A percentile compares a stretch with the other conserved stretches of the same genome.
phyloP scores from a whole-genome alignment of 2,329 filamentous ascomycete species.

The Diaporthe batatas region DNA sequence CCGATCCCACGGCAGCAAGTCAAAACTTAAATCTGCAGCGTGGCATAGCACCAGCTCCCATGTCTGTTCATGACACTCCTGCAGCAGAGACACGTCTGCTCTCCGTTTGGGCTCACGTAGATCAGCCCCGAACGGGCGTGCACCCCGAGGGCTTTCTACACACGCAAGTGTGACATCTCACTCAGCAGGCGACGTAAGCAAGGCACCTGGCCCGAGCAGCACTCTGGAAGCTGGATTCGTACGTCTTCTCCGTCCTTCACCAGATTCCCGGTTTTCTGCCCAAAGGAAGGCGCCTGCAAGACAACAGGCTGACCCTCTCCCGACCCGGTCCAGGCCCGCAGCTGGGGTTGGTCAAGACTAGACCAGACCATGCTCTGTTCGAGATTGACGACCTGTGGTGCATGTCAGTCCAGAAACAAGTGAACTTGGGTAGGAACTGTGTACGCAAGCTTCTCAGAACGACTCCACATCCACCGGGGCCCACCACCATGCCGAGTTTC shows the following conservation, averaged over 20 bases:
- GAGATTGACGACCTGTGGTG: not conserved
- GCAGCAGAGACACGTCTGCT: not conserved
- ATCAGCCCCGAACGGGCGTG: not conserved
- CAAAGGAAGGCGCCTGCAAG: not conserved
- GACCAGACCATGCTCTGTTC: constrained; percentile 20
- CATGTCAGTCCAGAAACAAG: not conserved
- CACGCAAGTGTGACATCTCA: not conserved
- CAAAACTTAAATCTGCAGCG: not conserved
- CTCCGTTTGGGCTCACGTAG: not conserved
- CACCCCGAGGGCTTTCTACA: not conserved
- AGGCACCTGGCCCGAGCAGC: not conserved
- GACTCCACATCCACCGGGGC: constrained; percentile 20
- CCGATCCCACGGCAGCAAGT: not conserved
- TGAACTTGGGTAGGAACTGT: not conserved
- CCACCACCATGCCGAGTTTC: constrained; percentile 17
- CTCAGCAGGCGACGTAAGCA: not conserved
- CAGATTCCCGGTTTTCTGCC: not conserved
- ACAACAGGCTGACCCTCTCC: not conserved
- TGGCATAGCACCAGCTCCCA: not conserved
- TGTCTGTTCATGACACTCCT: not conserved
- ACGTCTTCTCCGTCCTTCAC: not conserved
- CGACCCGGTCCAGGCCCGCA: not conserved
- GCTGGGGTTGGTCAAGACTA: not conserved
- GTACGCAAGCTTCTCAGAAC: constrained; percentile 17
- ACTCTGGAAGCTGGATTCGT: not conserved